Conservation (phyloP, 805 yeast species). For the Priceomyces medius region DNA sequence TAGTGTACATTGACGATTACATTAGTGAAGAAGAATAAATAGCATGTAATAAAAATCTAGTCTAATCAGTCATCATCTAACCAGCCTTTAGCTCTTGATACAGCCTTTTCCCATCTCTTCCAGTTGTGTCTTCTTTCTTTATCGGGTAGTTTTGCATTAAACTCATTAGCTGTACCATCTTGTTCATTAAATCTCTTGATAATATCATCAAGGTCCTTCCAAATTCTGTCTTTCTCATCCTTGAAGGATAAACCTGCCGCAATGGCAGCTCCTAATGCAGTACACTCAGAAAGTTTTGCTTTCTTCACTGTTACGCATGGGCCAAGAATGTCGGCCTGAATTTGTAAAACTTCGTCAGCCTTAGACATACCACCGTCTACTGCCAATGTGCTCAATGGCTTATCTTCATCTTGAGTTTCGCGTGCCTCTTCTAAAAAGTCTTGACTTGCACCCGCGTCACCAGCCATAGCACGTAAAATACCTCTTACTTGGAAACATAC, state of each 20-base stretch:
- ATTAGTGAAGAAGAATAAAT: constrained; percentile 6
- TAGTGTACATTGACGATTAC: constrained; percentile 16
- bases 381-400: constrained; percentile 55
- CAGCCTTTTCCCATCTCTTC: constrained; percentile 82
- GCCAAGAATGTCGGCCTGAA: constrained; percentile 89
- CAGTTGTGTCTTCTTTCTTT: constrained; percentile 60
- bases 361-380: constrained; percentile 97
- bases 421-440: constrained; percentile 57
- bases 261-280: constrained; percentile 94
- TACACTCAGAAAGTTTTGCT: constrained; percentile 83
- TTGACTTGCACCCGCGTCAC: constrained; percentile 67
- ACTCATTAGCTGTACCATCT: constrained; percentile 23
- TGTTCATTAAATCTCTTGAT: constrained; percentile 37
- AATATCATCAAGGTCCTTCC: constrained; percentile 77
- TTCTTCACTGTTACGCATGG: constrained; percentile 80
- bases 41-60: not conserved
- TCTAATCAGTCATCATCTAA: constrained; percentile 38
- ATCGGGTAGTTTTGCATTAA: constrained; percentile 48
- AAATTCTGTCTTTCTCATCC: constrained; percentile 53
- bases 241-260: constrained; percentile 79
- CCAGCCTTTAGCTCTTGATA: constrained; percentile 83
- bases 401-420: constrained; percentile 41
- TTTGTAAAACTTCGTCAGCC: constrained; percentile 88
- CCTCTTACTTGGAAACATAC: constrained; percentile 93
- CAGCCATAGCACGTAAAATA: constrained; percentile 83